These are phyloP conservation scores for Morella rubra DNA, from an alignment of 306 rosid genomes.

Conservation along the genomic window DNA sequence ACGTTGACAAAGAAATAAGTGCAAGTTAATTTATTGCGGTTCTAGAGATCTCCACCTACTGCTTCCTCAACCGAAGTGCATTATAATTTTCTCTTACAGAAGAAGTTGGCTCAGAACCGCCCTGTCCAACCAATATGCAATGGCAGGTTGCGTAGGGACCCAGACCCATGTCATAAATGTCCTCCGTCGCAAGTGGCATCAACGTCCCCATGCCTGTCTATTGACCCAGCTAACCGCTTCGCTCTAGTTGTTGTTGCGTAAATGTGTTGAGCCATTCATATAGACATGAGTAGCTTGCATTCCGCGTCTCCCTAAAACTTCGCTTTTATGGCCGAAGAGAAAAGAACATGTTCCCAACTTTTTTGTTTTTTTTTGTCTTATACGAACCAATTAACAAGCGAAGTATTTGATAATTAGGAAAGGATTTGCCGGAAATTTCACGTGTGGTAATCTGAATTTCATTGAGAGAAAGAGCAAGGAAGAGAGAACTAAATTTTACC, in stretches of 20 bases:
- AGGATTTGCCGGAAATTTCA: no score
- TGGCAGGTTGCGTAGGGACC: slow-evolving; percentile 26
- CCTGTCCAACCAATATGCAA: not conserved
- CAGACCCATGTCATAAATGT: no score
- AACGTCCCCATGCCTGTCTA: not conserved
- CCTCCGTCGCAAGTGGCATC: not conserved
- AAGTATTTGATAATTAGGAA: no score
- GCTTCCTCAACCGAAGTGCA: slow-evolving; percentile 26
- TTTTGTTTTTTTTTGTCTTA: no score
- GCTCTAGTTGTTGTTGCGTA: not conserved
- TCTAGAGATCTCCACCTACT: slow-evolving; percentile 24
- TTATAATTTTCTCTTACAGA: slow-evolving; percentile 29
- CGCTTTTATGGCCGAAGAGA: not conserved
- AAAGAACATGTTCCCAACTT: not conserved
- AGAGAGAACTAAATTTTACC: no score
- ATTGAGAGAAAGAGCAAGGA: no score
- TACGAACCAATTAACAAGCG: no score
- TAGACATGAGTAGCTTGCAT: not conserved
- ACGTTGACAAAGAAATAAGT: slow-evolving; percentile 3
- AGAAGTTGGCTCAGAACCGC: slow-evolving; percentile 31
- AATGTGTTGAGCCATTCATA: not conserved
- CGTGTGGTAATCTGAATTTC: no score
- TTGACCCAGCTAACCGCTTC: not conserved
- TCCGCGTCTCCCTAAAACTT: not conserved
- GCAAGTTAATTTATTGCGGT: not conserved